Conservation (phyloP, 1,284 basidiomycete genomes). For the Heterobasidion parviporum region DNA sequence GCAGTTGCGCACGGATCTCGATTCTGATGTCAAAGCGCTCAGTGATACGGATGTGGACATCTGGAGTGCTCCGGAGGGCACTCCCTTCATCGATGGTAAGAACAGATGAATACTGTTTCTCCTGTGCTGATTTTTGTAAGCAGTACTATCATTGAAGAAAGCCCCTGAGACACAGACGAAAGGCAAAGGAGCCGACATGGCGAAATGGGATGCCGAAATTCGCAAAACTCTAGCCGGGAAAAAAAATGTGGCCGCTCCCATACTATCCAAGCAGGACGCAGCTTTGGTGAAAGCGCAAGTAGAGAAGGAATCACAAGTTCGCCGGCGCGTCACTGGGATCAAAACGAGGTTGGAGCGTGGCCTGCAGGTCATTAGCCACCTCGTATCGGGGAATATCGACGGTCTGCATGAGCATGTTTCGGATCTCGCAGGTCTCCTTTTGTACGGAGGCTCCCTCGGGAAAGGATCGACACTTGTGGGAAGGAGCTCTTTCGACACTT, state of each 20-base stretch:
- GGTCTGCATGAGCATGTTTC: conserved; percentile 54
- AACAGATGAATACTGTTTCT: neutral
- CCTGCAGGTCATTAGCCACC: conserved; percentile 55
- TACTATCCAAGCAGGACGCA: conserved; percentile 79
- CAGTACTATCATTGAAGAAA: conserved; percentile 62
- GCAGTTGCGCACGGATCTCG: conserved; percentile 58
- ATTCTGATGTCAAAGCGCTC: conserved; percentile 52
- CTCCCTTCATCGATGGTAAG: conserved; percentile 72
- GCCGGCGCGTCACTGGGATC: conserved; percentile 47
- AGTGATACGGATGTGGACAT: conserved; percentile 72
- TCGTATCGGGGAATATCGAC: conserved; percentile 53
- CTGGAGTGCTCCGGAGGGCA: conserved; percentile 79
- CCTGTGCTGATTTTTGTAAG: neutral
- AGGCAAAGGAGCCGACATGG: conserved; percentile 80
- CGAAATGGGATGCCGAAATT: conserved; percentile 92
- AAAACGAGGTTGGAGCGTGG: conserved; percentile 58
- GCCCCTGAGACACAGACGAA: conserved; percentile 51
- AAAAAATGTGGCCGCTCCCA: conserved; percentile 38
- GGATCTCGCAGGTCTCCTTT: conserved; percentile 48
- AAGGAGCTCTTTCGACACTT: conserved; percentile 59
- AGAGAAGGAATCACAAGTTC: conserved; percentile 64
- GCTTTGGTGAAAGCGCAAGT: conserved; percentile 75
- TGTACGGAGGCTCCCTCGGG: conserved; percentile 55
- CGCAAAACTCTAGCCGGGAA: conserved; percentile 78
- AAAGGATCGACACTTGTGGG: conserved; percentile 56